Evolutionary conservation across 139 green algal genomes (phyloP).

Genomic region (Tetradesmus obliquus): DNA sequence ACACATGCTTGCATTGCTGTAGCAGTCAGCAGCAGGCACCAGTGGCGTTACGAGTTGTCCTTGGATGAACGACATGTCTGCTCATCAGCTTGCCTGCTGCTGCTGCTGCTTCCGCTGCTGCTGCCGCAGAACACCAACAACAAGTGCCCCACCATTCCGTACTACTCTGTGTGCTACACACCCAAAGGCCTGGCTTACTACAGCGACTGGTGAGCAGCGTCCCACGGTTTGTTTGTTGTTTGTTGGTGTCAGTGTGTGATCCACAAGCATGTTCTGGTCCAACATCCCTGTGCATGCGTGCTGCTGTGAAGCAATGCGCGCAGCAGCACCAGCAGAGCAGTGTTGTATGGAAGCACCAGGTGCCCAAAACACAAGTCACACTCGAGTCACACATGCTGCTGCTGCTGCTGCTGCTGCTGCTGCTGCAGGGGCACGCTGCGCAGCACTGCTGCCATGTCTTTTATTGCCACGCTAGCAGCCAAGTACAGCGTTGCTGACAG

Average conservation of each 20-base stretch:
- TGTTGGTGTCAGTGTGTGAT: too few relatives aligned
- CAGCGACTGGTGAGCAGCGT: neutral
- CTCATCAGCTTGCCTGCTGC: neutral
- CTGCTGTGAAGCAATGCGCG: too few relatives aligned
- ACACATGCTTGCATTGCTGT: too few relatives aligned
- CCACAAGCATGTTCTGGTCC: too few relatives aligned
- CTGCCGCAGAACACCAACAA: neutral
- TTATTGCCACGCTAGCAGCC: neutral
- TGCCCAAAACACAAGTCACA: too few relatives aligned
- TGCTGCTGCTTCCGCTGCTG: neutral
- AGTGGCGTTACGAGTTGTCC: too few relatives aligned
- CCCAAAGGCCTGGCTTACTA: slow-evolving; percentile 28
- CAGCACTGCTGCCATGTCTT: neutral
- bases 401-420: neutral
- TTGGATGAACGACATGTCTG: neutral
- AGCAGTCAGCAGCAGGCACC: too few relatives aligned
- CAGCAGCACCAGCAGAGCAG: too few relatives aligned
- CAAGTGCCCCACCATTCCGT: neutral
- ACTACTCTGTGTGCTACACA: slow-evolving; percentile 22
- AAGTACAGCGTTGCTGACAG: neutral
- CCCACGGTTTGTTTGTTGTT: too few relatives aligned
- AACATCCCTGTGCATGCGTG: too few relatives aligned
- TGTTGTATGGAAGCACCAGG: too few relatives aligned
- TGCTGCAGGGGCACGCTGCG: slow-evolving; percentile 33
- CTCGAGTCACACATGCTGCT: too few relatives aligned